Evolutionary conservation across 2,329 filamentous ascomycete species (phyloP).

Genomic region (Aspergillus viridinutans): DNA sequence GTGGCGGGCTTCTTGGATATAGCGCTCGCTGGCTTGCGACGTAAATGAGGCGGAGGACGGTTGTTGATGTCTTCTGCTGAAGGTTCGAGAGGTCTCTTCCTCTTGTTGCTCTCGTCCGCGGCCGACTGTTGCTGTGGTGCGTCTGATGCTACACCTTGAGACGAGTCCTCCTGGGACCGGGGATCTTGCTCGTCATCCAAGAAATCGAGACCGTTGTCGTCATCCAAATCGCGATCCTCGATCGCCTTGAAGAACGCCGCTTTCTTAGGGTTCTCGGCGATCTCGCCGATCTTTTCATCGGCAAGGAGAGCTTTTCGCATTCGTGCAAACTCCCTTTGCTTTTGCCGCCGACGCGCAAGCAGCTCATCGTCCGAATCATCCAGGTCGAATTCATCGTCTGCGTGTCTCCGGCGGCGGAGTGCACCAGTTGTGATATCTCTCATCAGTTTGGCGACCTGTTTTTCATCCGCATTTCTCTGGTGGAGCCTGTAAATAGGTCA

Average conservation of each 20-base stretch:
- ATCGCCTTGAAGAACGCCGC: conserved; percentile 86
- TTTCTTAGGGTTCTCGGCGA: conserved; percentile 83
- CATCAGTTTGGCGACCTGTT: conserved; percentile 84
- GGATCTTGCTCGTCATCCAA: conserved; percentile 46
- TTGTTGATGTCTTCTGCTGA: conserved; percentile 42
- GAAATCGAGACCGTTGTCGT: conserved; percentile 73
- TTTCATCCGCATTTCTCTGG: conserved; percentile 75
- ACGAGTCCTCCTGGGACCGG: conserved; percentile 37
- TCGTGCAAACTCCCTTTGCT: conserved; percentile 81
- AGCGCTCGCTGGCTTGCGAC: conserved; percentile 55
- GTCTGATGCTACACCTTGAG: conserved; percentile 21
- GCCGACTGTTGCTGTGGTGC: conserved; percentile 17
- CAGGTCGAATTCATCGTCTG: conserved; percentile 72
- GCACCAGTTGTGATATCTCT: conserved; percentile 88
- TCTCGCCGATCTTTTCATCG: conserved; percentile 86
- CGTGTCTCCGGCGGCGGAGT: conserved; percentile 72
- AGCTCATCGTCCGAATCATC: conserved; percentile 84
- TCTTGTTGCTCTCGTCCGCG: conserved; percentile 27
- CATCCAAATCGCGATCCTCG: conserved; percentile 69
- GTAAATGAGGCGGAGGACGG: conserved; percentile 56
- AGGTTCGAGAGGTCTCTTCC: conserved; percentile 40
- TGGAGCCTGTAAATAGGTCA: conserved; percentile 58
- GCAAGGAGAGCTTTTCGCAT: conserved; percentile 85
- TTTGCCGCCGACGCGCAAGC: conserved; percentile 71
- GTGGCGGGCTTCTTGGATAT: conserved; percentile 64